Percentiles rank a stretch among this genome's conserved stretches.
These are phyloP conservation scores for Diutina pseudorugosa DNA, from an alignment of 1,139 yeast genomes.

Conservation along the genomic window DNA sequence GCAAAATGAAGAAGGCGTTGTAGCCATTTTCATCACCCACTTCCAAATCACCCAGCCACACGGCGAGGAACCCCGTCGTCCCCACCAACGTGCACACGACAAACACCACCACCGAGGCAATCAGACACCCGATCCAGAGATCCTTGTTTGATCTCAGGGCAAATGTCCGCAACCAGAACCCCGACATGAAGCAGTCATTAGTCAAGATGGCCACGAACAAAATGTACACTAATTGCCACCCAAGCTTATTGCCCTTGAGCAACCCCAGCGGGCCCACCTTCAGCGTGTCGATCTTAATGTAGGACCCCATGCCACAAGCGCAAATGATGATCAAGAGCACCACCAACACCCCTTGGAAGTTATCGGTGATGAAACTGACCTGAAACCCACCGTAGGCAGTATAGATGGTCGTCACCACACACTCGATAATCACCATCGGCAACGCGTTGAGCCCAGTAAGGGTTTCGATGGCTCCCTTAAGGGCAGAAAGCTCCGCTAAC, in stretches of 20 bases:
- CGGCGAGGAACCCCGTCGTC: constrained; percentile 75
- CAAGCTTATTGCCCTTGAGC: constrained; percentile 55
- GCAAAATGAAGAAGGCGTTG: constrained; percentile 57
- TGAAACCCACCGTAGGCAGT: constrained; percentile 85
- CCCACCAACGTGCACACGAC: constrained; percentile 64
- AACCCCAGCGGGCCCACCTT: constrained; percentile 52
- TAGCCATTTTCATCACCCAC: constrained; percentile 50
- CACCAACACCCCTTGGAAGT: constrained; percentile 73
- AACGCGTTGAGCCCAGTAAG: constrained; percentile 72
- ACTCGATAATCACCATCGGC: constrained; percentile 77
- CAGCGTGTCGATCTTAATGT: constrained; percentile 56
- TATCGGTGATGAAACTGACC: constrained; percentile 81
- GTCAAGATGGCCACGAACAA: constrained; percentile 79
- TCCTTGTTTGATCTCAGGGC: constrained; percentile 75
- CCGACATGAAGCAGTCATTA: constrained; percentile 81
- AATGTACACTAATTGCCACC: constrained; percentile 85
- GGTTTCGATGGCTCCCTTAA: constrained; percentile 63
- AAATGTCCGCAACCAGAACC: constrained; percentile 90
- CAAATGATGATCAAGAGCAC: constrained; percentile 56
- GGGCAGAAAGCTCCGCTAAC: constrained; percentile 79
- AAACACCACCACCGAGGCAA: constrained; percentile 61
- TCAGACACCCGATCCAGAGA: constrained; percentile 57
- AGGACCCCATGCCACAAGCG: constrained; percentile 69
- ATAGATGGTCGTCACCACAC: constrained; percentile 77
- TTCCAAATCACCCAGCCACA: constrained; percentile 69